Percentiles rank a stretch among this genome's conserved stretches.
These are phyloP conservation scores for Colletotrichum euphorbiae DNA, from an alignment of 2,329 filamentous ascomycete genomes.

Conservation along the genomic window DNA sequence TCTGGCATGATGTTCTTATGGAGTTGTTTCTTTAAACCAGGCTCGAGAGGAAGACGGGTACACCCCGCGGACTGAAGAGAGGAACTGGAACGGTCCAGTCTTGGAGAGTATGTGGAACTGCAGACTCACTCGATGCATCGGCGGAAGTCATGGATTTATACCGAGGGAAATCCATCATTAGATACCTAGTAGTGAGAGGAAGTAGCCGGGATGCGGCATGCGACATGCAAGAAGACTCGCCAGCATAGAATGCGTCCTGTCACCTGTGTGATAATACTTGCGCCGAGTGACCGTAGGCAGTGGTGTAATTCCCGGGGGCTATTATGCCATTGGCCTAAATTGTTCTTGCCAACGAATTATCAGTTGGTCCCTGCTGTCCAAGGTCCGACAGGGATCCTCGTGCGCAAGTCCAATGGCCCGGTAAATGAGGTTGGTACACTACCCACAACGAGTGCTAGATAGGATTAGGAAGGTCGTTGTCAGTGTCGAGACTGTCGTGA, in stretches of 20 bases:
- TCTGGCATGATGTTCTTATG: background rate
- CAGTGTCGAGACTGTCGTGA: background rate
- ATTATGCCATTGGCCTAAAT: conserved; percentile 18
- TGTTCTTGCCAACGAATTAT: background rate
- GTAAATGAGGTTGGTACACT: background rate
- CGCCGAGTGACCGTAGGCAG: background rate
- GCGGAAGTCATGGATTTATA: background rate
- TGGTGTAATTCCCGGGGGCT: conserved; percentile 17
- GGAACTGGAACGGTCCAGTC: background rate
- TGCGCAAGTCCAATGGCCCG: background rate
- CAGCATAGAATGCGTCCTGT: background rate
- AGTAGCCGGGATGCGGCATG: no score
- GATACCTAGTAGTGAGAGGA: no score
- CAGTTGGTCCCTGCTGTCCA: background rate
- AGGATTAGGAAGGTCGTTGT: conserved; percentile 19
- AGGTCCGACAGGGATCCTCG: conserved; percentile 1
- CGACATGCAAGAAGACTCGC: no score
- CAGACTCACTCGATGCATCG: background rate
- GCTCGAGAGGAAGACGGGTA: background rate
- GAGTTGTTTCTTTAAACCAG: background rate
- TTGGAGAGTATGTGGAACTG: background rate
- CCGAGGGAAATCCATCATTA: no score
- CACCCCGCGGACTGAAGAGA: background rate
- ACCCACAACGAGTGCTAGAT: background rate
- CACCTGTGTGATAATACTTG: background rate